Evolutionary conservation across 2,329 filamentous ascomycete genomes (phyloP).

Genomic region (Didymellaceae sp.): DNA sequence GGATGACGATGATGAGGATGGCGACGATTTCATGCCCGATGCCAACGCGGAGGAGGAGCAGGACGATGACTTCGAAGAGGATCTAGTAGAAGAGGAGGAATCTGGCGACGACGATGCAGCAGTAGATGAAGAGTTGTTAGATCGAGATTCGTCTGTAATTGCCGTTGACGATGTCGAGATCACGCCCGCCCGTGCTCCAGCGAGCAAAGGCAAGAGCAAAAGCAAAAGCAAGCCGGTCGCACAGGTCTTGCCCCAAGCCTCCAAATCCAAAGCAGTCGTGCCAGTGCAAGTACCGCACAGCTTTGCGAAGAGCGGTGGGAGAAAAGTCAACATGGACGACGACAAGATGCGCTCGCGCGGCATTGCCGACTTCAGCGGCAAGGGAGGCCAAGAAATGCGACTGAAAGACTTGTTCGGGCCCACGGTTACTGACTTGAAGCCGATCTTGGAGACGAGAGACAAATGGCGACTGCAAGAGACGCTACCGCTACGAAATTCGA

Average conservation of each 20-base stretch:
- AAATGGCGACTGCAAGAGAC: constrained; percentile 60
- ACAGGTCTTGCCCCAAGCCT: background rate
- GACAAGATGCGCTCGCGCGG: constrained; percentile 35
- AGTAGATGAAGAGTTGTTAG: constrained; percentile 23
- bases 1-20: constrained; percentile 31
- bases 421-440: constrained; percentile 56
- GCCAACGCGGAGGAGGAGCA: constrained; percentile 35
- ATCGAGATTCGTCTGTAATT: constrained; percentile 18
- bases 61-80: constrained; percentile 43
- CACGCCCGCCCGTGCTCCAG: constrained; percentile 7
- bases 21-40: constrained; percentile 36
- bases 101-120: constrained; percentile 27
- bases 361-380: constrained; percentile 38
- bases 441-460: constrained; percentile 56
- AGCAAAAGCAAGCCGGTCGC: constrained; percentile 1
- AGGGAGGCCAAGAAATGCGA: constrained; percentile 48
- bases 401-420: constrained; percentile 60
- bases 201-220: constrained; percentile 12
- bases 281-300: constrained; percentile 16
- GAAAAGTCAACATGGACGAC: constrained; percentile 22
- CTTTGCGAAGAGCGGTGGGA: constrained; percentile 23
- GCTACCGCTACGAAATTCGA: constrained; percentile 52
- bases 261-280: background rate
- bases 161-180: constrained; percentile 14
- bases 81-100: constrained; percentile 37